Evolutionary conservation across 225 moss, liverwort and hornwort species (phyloP).

Genomic region (Polytrichum formosum): DNA sequence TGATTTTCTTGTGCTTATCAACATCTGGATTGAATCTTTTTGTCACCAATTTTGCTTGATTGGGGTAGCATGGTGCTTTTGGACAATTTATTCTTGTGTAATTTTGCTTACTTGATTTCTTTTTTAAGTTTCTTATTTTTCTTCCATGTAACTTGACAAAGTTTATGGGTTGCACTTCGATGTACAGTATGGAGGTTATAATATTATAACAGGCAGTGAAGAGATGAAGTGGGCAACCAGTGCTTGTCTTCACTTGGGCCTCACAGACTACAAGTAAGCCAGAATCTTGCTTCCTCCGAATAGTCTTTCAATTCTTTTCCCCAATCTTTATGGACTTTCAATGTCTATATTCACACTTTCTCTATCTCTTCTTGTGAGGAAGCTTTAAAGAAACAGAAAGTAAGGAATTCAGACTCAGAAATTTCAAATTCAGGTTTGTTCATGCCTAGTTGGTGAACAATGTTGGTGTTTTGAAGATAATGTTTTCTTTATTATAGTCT

Average conservation of each 20-base stretch:
- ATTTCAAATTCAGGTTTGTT: too few relatives aligned
- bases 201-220: slow-evolving; percentile 39
- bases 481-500: too few relatives aligned
- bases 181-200: slow-evolving; percentile 69
- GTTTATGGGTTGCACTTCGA: neutral
- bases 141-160: neutral
- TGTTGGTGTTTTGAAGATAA: neutral
- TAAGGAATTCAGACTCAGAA: too few relatives aligned
- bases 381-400: too few relatives aligned
- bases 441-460: neutral
- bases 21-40: neutral
- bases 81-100: neutral
- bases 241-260: slow-evolving; percentile 75
- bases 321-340: too few relatives aligned
- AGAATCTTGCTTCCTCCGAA: too few relatives aligned
- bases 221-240: slow-evolving; percentile 44
- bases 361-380: too few relatives aligned
- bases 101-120: neutral
- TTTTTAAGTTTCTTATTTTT: neutral
- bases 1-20: neutral
- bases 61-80: neutral
- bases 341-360: too few relatives aligned
- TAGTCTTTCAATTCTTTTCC: too few relatives aligned
- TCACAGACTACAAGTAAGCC: slow-evolving; percentile 90
- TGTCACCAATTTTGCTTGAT: neutral